Evolutionary conservation across 2,329 filamentous ascomycete species (phyloP), one percentile per base, ranked within the genome.

Genomic region (Venturia nashicola): DNA sequence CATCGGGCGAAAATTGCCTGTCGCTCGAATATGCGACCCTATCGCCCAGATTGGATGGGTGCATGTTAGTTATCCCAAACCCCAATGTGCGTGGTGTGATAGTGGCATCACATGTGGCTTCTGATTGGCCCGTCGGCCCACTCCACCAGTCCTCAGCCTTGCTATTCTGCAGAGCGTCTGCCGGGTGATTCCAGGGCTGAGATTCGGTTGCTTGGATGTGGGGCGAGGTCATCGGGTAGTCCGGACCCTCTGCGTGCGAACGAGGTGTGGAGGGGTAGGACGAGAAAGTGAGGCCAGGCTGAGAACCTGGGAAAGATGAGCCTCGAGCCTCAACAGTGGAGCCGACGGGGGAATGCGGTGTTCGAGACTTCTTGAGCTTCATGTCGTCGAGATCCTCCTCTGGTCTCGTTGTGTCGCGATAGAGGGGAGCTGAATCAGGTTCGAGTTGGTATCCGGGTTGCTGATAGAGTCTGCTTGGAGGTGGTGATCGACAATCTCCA

Each of bases 171-270:
- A 40, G 43, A 34, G 34, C 34, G 23, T 44, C 40, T 43, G 39
- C n/a, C 18, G n/a, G 39, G 32, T 44, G 43, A 20, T 34, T 61
- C 55, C 62, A 64, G n/a, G 36, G 34, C 27, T 39, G 27, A 18
- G 36, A 14, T 36, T 36, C 48, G 16, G 43, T 44, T 27, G 43
- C 40, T 67, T 66, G 62, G 32, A 64, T 39, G 59, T 51, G 62
- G 27, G 39, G 68, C 27, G 66, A 64, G 48, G 63, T 67, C 39
- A 65, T 64, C 20, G 62, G 42, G 32, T 57, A 62, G 20, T 42
- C 46, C 34, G 61, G 59, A 14, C 68, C 55, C 48, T 71, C 40
- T 60, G 36, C 20, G 39, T 60, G 36, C 12, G 39, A 42, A 16
- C 39, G 36, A 60, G 42, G 42, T 60, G 59, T 42, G 36, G 59